phyloP scores from a whole-genome alignment of 1,284 basidiomycete genomes.

The Ceratobasidium sp. region DNA sequence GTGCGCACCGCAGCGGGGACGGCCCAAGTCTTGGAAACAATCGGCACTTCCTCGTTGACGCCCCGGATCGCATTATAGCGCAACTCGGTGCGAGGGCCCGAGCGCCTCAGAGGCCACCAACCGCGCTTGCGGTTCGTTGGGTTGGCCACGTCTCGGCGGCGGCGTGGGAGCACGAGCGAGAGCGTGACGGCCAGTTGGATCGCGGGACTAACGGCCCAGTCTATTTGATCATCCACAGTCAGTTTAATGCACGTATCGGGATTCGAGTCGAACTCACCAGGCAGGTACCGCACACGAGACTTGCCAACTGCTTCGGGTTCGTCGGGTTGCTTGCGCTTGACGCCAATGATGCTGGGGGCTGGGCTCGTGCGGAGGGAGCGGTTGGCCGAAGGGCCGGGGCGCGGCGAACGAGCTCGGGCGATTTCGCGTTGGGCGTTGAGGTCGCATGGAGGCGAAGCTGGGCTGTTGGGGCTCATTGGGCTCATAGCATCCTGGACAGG shows the following conservation, averaged over 20 bases:
- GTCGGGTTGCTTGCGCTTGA: conserved; percentile 35
- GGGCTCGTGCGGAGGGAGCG: conserved; percentile 26
- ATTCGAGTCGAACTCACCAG: conserved; percentile 15
- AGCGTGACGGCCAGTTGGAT: conserved; percentile 32
- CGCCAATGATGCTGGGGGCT: conserved; percentile 33
- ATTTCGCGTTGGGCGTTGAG: conserved; percentile 23
- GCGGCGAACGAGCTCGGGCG: conserved; percentile 28
- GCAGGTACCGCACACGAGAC: conserved; percentile 28
- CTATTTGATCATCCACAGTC: neutral
- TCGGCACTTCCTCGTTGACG: conserved; percentile 28
- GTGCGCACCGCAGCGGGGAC: conserved; percentile 27
- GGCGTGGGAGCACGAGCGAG: conserved; percentile 29
- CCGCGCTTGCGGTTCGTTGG: conserved; percentile 14
- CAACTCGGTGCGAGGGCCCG: conserved; percentile 26
- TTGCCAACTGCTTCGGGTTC: conserved; percentile 13
- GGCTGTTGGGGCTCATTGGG: conserved; percentile 37
- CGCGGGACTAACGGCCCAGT: conserved; percentile 35
- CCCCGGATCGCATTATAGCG: conserved; percentile 35
- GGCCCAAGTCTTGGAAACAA: conserved; percentile 24
- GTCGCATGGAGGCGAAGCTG: conserved; percentile 30
- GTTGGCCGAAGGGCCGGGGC: conserved; percentile 13
- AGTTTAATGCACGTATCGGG: neutral
- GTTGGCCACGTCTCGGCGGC: conserved; percentile 30
- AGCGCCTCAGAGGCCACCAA: conserved; percentile 30
- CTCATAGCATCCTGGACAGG: conserved; percentile 1